Conservation (phyloP, 164 flowering plant species). For the Brasenia schreberi region DNA sequence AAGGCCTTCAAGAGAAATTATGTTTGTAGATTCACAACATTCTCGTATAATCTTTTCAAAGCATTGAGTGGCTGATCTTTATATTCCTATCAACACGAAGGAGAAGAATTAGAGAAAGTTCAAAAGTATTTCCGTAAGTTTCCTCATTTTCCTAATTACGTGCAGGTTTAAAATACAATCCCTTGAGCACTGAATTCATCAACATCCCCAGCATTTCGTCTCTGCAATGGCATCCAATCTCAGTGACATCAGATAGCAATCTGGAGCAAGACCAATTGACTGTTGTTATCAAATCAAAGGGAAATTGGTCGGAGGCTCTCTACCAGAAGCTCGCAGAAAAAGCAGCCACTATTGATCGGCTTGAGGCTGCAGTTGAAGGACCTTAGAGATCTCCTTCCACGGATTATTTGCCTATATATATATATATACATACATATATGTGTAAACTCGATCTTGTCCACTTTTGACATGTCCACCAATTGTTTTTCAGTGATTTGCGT, state of each 20-base stretch:
- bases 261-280: conserved; percentile 52
- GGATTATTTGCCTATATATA: conserved; percentile 19
- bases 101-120: too few relatives aligned
- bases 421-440: too few relatives aligned
- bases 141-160: background rate
- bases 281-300: conserved; percentile 38
- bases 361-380: conserved; percentile 66
- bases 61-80: too few relatives aligned
- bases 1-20: too few relatives aligned
- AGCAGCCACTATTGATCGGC: conserved; percentile 26
- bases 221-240: conserved; percentile 81
- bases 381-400: conserved; percentile 78
- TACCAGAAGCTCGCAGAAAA: conserved; percentile 28
- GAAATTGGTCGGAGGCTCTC: conserved; percentile 61
- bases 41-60: too few relatives aligned
- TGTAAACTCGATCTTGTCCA: too few relatives aligned
- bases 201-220: conserved; percentile 51
- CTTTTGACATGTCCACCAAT: too few relatives aligned
- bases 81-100: too few relatives aligned
- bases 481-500: too few relatives aligned
- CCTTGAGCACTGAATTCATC: conserved; percentile 46
- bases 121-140: too few relatives aligned
- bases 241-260: conserved; percentile 40
- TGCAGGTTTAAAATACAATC: conserved; percentile 39
- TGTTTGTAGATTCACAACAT: too few relatives aligned